Percentiles rank a stretch among this genome's conserved stretches.
phyloP scores from a whole-genome alignment of 2,329 filamentous ascomycete species.

The Colletotrichum eleusines region DNA sequence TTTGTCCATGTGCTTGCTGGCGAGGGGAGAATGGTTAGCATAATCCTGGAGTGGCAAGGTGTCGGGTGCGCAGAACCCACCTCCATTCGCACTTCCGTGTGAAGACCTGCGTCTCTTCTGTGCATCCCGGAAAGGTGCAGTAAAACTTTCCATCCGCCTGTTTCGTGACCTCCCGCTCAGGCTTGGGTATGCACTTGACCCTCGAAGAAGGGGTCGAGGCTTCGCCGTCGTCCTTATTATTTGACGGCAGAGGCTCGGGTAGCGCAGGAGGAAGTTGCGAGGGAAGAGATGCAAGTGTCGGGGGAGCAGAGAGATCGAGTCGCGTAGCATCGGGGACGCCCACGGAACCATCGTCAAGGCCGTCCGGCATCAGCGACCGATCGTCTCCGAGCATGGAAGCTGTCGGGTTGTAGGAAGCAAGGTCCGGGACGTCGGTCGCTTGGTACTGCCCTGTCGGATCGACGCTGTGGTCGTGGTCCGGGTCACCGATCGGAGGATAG shows the following conservation, averaged over 20 bases:
- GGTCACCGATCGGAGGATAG: constrained; percentile 61
- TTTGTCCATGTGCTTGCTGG: constrained; percentile 97
- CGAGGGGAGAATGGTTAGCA: constrained; percentile 44
- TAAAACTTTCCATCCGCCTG: constrained; percentile 81
- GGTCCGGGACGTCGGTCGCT: constrained; percentile 58
- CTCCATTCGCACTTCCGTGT: constrained; percentile 93
- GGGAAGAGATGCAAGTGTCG: constrained; percentile 50
- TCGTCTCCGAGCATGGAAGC: constrained; percentile 54
- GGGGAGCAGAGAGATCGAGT: constrained; percentile 53
- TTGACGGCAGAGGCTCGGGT: constrained; percentile 48
- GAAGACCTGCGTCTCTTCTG: constrained; percentile 74
- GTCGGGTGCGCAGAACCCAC: constrained; percentile 67
- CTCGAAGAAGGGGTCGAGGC: constrained; percentile 49
- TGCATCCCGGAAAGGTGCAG: constrained; percentile 79
- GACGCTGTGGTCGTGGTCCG: constrained; percentile 51
- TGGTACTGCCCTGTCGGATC: constrained; percentile 50
- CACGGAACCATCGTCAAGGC: constrained; percentile 50
- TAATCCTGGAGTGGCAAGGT: background rate
- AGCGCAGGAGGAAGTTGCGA: constrained; percentile 49
- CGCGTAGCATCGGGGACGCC: constrained; percentile 54
- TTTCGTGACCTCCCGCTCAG: constrained; percentile 67
- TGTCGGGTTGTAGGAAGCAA: constrained; percentile 58
- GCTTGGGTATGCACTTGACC: constrained; percentile 69
- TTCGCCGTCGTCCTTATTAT: constrained; percentile 41
- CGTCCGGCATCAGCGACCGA: constrained; percentile 53